Evolutionary conservation across 2,329 filamentous ascomycete genomes (phyloP), one percentile per base, ranked within the genome.

Genomic region (Neobulgaria alba): DNA sequence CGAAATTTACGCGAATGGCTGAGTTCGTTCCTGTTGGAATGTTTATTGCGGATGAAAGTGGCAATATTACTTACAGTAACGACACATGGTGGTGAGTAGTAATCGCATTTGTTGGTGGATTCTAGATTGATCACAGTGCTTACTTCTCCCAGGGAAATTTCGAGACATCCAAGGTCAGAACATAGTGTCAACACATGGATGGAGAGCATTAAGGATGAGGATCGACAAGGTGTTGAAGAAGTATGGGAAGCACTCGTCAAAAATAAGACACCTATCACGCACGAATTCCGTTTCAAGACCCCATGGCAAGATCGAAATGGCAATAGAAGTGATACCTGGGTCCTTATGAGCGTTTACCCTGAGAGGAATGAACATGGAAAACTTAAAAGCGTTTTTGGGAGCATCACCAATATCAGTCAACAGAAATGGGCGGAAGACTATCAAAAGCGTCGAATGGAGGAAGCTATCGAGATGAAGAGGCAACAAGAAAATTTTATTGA

Each of bases 371-470:
- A 68, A 1, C 65, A 75, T 19, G 82, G 81, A 3, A 65, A 67
- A 19, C 68, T 88, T 38, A 85, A 85, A 63, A 77, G 79, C 46
- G 80, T 88, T 2, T 88, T 89, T 52, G 84, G 83, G 38, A 84
- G 79, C 55, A 81, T 93, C 38, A 90, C 85, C 0, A 85, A 93
- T 55, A 93, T 94, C 49, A 87, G 82, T 14, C 76, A 83, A 39
- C 85, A 92, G 58, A 94, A 93, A 59, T 82, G 81, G 69, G 85
- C 86, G 1, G 86, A 93, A 60, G 79, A 81, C 34, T 77, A 87
- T 23, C 85, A 93, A 60, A 85, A 75, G 53, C 73, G 79, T 33
- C 78, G 85, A 43, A 82, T 85, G 55, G 77, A 89, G 54, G 85
- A 92, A 58, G 87, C 85, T 0, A 76, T 89, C 2, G 82, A 90